These are phyloP conservation scores for Cryptococcus floricola DNA, from an alignment of 1,284 basidiomycete genomes.

Conservation along the genomic window DNA sequence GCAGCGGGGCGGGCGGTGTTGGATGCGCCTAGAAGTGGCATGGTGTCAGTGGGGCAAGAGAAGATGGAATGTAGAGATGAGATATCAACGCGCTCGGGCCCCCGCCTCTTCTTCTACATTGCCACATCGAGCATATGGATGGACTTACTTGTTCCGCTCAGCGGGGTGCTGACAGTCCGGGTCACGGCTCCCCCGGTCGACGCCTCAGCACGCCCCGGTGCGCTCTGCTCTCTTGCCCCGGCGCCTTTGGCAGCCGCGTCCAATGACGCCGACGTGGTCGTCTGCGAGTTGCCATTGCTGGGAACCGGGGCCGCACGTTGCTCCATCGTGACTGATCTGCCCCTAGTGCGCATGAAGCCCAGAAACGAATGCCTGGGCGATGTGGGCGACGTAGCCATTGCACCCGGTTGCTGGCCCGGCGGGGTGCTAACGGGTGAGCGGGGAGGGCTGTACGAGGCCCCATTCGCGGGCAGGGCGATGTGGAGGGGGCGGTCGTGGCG, in stretches of 20 bases:
- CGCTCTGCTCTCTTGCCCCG: background rate
- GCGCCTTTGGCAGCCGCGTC: background rate
- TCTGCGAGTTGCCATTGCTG: background rate
- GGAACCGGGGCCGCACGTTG: constrained; percentile 11
- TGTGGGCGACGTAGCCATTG: constrained; percentile 24
- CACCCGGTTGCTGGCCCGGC: background rate
- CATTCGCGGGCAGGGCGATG: constrained; percentile 23
- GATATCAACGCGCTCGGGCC: background rate
- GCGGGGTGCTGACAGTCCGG: constrained; percentile 37
- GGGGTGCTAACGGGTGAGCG: constrained; percentile 21
- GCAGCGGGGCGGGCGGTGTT: background rate
- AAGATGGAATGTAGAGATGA: background rate
- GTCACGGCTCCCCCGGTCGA: constrained; percentile 23
- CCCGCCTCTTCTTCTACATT: background rate
- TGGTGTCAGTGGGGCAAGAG: background rate
- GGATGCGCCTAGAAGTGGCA: background rate
- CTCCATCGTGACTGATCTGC: constrained; percentile 39
- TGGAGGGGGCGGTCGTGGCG: constrained; percentile 23
- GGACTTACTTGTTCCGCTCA: constrained; percentile 3
- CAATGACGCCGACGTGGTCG: background rate
- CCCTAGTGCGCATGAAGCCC: constrained; percentile 43
- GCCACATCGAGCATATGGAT: background rate
- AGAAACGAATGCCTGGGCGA: constrained; percentile 45
- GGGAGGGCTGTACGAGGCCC: constrained; percentile 14
- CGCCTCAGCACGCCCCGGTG: background rate